A percentile compares a stretch with the other conserved stretches of the same genome.
phyloP scores from a whole-genome alignment of 345 rosid species.

The Psidium friedrichsthalianum region DNA sequence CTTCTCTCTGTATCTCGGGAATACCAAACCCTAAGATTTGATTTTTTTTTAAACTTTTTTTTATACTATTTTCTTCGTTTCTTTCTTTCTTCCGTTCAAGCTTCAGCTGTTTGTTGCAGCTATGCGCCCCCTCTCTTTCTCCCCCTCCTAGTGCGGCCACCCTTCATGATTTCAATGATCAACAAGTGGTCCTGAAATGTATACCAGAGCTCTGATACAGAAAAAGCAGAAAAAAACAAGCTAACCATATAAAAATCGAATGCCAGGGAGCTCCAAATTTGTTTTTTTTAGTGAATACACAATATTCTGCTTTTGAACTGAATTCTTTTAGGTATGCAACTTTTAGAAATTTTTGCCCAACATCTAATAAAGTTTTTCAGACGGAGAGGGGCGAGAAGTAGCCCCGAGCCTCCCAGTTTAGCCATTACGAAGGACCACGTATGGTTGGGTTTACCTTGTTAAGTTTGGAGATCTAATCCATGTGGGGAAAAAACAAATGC shows the following conservation, averaged over 20 bases:
- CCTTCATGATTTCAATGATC: neutral
- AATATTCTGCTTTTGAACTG: neutral
- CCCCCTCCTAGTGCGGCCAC: neutral
- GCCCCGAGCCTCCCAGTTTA: neutral
- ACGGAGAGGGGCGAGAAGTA: neutral
- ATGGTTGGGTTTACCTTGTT: neutral
- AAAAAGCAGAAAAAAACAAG: neutral
- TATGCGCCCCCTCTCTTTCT: neutral
- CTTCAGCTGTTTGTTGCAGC: slow-evolving; percentile 1
- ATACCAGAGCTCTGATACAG: neutral
- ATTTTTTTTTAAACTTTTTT: neutral
- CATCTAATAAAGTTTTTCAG: neutral
- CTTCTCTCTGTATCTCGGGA: slow-evolving; percentile 21
- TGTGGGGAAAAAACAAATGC: neutral
- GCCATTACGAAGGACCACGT: neutral
- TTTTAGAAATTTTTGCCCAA: neutral
- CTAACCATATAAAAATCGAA: neutral
- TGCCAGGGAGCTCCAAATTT: neutral
- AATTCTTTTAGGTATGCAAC: neutral
- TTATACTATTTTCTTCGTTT: slow-evolving; percentile 2
- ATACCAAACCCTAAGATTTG: slow-evolving; percentile 3
- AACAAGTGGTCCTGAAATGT: neutral
- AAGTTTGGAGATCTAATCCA: neutral
- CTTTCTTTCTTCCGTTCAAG: slow-evolving; percentile 3
- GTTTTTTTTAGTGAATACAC: neutral